phyloP scores from a whole-genome alignment of 495 filamentous ascomycete species.

The Neurospora tetraspora region DNA sequence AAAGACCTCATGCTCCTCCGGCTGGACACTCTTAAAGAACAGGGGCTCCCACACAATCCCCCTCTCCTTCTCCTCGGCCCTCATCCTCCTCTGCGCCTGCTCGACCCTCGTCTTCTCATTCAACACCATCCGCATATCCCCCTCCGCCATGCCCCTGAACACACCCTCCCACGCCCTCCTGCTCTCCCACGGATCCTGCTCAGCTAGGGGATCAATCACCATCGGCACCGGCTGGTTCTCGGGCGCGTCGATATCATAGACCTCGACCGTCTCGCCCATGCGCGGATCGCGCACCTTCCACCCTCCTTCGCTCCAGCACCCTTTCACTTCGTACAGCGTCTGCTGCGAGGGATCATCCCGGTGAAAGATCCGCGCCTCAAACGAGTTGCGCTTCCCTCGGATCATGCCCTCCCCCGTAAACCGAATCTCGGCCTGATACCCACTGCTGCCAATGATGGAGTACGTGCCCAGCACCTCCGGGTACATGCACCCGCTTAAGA shows the following conservation, averaged over 20 bases:
- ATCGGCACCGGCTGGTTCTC: constrained; percentile 18
- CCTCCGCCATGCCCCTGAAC: constrained; percentile 18
- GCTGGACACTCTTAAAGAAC: constrained; percentile 19
- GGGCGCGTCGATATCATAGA: constrained; percentile 19
- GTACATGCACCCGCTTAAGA: constrained; percentile 33
- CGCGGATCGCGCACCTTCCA: constrained; percentile 26
- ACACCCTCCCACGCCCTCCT: constrained; percentile 32
- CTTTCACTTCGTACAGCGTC: constrained; percentile 23
- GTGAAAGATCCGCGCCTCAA: constrained; percentile 17
- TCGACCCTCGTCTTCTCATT: constrained; percentile 29
- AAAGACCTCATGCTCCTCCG: constrained; percentile 18
- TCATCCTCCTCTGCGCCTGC: constrained; percentile 44
- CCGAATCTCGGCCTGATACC: constrained; percentile 26
- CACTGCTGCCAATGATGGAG: constrained; percentile 23
- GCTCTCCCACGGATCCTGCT: constrained; percentile 37
- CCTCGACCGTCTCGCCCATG: constrained; percentile 22
- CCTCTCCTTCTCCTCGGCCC: constrained; percentile 49
- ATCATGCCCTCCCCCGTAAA: constrained; percentile 29
- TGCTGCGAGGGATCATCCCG: constrained; percentile 8
- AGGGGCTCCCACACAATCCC: constrained; percentile 52
- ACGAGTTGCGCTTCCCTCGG: constrained; percentile 25
- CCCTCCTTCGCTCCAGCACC: constrained; percentile 30
- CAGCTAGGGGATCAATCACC: constrained; percentile 13
- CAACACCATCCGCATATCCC: constrained; percentile 26
- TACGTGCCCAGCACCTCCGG: constrained; percentile 31